Evolutionary conservation across 1,139 yeast genomes (phyloP).

Genomic region (Saccharomyces uvarum): DNA sequence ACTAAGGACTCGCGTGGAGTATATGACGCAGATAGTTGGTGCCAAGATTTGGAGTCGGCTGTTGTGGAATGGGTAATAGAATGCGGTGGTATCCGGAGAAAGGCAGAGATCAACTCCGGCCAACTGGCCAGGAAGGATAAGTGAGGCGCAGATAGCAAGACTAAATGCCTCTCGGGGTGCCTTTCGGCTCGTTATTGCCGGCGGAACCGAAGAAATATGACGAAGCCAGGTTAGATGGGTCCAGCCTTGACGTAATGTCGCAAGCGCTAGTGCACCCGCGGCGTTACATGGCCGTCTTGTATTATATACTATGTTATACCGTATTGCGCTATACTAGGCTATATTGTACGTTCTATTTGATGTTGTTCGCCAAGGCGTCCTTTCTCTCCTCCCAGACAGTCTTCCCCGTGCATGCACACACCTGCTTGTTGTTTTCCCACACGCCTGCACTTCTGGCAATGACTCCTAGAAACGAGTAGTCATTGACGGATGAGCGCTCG

Average conservation of each 20-base stretch:
- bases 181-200: neutral
- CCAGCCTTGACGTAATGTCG: neutral
- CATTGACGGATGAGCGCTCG: neutral
- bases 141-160: neutral
- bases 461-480: slow-evolving; percentile 61
- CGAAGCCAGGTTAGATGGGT: neutral
- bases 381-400: slow-evolving; percentile 90
- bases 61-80: neutral
- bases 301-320: neutral
- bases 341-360: slow-evolving; percentile 9
- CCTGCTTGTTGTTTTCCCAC: slow-evolving; percentile 91
- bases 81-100: neutral
- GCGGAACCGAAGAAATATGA: neutral
- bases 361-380: slow-evolving; percentile 44
- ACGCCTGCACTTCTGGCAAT: slow-evolving; percentile 94
- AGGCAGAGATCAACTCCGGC: neutral
- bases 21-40: neutral
- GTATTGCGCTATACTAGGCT: neutral
- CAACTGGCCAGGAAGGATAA: neutral
- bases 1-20: neutral
- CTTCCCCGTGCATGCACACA: slow-evolving; percentile 91
- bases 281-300: neutral
- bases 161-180: neutral
- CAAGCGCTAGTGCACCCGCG: neutral
- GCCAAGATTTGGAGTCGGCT: neutral